Base-by-base conservation (phyloP, 306 rosid species). In the Cicer pinnatifidum region DNA sequence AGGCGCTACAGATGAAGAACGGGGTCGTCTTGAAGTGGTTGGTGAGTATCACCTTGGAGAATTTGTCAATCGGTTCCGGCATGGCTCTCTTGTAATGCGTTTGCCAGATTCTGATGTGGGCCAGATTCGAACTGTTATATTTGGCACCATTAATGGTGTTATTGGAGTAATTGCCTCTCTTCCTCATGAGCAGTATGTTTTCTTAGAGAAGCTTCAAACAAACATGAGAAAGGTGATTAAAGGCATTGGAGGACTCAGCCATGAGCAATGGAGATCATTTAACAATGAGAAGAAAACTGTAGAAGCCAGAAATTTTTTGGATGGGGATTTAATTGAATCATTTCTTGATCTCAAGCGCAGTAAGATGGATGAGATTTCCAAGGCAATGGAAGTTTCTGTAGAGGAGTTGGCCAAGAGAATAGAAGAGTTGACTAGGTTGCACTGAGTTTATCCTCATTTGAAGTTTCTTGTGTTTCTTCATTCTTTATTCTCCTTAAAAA, bases 201-300 rank as follows among this genome's bases (percentile, higher is more conserved):
- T 95, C 82, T 70, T 95, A 52, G 97, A 95, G 73, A 91, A 87
- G 83, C 97, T 95, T 78, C 99, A 95, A 78, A 79, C 97, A n/a
- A 88, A 82, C 81, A 69, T 95, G 83, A 83, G 97, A 78, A 95
- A 88, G 80, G 96, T 95, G 83, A 95, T 95, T 11, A 95, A 91
- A 82, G 97, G 99, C 38, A 95, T 95, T 20, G 99, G 99, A 61
- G 99, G 99, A 48, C 81, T 95, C 51, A 95, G 87, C 85, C 99
- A 95, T 12, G 99, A 95, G 86, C 99, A 95, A 28, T 91, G 99
- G 99, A 89, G 97, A 75, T 95, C 97, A 45, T 95, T 91, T 79
- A 91, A 84, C 87, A 95, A 85, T 10, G 97, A 95, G 84, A 95
- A 91, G 89, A 89, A 88, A 75, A 87, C 95, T 1, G 90, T 78